phyloP scores from a whole-genome alignment of 106 monocot genomes.

The Allium fistulosum region DNA sequence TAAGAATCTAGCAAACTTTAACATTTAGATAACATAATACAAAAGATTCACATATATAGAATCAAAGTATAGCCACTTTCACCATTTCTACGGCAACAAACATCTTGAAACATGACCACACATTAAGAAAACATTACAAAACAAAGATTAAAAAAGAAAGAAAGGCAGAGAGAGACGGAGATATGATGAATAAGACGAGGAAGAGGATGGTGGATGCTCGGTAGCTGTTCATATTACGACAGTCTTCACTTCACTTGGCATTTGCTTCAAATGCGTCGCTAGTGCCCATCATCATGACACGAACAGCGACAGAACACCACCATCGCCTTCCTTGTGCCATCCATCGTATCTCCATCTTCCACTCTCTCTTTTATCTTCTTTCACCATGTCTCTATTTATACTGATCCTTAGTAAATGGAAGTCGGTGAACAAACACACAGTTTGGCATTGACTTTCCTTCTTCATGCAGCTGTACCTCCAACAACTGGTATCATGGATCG shows the following conservation, averaged over 20 bases:
- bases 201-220: not conserved
- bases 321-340: not conserved
- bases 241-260: not conserved
- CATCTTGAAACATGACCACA: too few relatives aligned
- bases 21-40: too few relatives aligned
- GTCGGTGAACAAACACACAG: too few relatives aligned
- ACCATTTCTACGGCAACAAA: too few relatives aligned
- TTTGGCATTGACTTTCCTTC: too few relatives aligned
- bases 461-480: too few relatives aligned
- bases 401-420: too few relatives aligned
- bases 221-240: not conserved
- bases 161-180: not conserved
- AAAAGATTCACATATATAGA: too few relatives aligned
- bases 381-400: not conserved
- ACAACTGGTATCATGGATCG: too few relatives aligned
- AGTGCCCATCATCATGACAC: not conserved
- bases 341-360: constrained; percentile 1
- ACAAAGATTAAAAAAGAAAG: not conserved
- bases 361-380: not conserved
- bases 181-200: not conserved
- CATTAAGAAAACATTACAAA: not conserved
- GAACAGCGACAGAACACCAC: constrained; percentile 9
- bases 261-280: not conserved
- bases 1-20: too few relatives aligned
- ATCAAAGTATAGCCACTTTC: too few relatives aligned